Evolutionary conservation across 306 rosid species (phyloP), one percentile per base, ranked within the genome.

Genomic region (Senna siamea): DNA sequence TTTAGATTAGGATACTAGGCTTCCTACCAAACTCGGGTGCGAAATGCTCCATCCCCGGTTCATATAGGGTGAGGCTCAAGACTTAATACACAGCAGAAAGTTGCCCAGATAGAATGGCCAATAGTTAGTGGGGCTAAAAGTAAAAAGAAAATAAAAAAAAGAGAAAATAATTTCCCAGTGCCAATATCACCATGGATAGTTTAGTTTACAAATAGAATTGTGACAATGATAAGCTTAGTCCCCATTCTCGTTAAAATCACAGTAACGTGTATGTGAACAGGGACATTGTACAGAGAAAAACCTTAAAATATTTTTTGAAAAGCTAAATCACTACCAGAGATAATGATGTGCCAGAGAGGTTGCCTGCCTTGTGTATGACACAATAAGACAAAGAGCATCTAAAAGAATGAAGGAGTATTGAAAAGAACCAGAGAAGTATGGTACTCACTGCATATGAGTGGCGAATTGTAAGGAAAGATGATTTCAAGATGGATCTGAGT

Each of bases 301-400:
- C 74, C 83, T 58, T 72, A 40, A 66, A 72, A 52, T 70, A 77
- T 63, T 53, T 57, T 69, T 60, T 56, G 68, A 80, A 78, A 78
- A 64, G 76, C 56, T 65, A 57, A 70, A 40, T 65, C 78, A 88
- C 79, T 69, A 69, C 77, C 35, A 30, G 84, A 78, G 74, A 82
- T 82, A 47, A 85, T 91, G 79, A 85, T 61, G 72, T 69, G 78
- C 85, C 84, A 81, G 87, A 46, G 72, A 59, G 75, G 73, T 55
- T 87, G 97, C 86, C 84, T 75, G 87, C 88, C 64, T 64, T 75
- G 65, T 67, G 79, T 82, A 81, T 76, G 92, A 87, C 96, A 92
- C 74, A 71, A 38, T 61, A 38, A 72, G 69, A 75, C 78, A 82
- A 52, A 8, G n/a, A 47, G 66, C 40, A 62, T 73, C 67, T 13